These are phyloP conservation scores for Xylaria flabelliformis DNA, from an alignment of 495 filamentous ascomycete species.

Conservation along the genomic window DNA sequence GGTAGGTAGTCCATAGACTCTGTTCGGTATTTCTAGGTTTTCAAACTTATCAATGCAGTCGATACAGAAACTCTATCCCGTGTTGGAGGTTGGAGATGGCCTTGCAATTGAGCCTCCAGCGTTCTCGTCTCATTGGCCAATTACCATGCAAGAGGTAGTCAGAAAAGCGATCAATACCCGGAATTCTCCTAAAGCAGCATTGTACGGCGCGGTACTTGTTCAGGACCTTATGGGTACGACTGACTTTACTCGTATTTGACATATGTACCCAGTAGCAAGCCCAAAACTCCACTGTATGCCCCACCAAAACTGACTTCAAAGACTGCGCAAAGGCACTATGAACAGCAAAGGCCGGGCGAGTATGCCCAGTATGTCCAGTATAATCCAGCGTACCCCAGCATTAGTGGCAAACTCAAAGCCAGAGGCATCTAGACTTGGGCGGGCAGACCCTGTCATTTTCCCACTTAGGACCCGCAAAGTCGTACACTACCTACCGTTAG, in stretches of 20 bases:
- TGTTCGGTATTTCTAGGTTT: neutral
- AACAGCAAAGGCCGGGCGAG: neutral
- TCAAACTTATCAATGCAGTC: neutral
- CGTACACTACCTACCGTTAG: neutral
- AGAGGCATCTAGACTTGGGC: neutral
- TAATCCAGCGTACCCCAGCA: neutral
- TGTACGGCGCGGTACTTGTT: neutral
- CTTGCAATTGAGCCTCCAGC: conserved; percentile 13
- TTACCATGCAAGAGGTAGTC: neutral
- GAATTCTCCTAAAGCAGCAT: neutral
- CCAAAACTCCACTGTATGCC: neutral
- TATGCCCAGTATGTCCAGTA: neutral
- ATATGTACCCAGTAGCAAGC: neutral
- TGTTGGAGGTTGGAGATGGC: conserved; percentile 2
- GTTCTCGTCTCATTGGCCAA: conserved; percentile 10
- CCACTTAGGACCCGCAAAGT: neutral
- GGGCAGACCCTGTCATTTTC: neutral
- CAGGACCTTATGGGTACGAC: neutral
- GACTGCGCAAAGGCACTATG: neutral
- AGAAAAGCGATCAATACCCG: neutral
- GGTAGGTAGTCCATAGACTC: neutral
- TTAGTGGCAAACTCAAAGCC: conserved; percentile 16
- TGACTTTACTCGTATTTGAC: neutral
- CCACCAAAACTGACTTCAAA: conserved; percentile 3
- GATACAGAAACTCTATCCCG: conserved; percentile 4